Conservation (phyloP, 2,329 filamentous ascomycete species). For the Tolypocladium album region DNA sequence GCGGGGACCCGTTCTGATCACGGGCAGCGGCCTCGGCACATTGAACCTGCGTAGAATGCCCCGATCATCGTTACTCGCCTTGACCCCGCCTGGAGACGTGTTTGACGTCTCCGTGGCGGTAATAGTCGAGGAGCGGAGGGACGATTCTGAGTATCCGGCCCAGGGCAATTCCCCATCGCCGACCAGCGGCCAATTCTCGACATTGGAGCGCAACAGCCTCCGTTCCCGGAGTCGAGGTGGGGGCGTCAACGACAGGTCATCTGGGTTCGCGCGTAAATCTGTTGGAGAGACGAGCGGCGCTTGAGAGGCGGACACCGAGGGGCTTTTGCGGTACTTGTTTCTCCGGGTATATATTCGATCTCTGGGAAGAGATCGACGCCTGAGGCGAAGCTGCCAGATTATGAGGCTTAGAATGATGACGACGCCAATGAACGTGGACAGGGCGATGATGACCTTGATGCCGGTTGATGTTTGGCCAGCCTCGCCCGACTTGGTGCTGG, state of each 20-base stretch:
- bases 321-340: not conserved
- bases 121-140: not conserved
- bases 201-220: constrained; percentile 24
- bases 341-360: not conserved
- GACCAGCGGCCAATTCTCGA: not conserved
- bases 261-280: constrained; percentile 12
- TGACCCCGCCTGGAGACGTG: not conserved
- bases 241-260: constrained; percentile 25
- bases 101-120: not conserved
- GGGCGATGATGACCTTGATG: constrained; percentile 32
- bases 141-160: not conserved
- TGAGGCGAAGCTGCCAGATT: constrained; percentile 23
- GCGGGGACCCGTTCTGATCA: not conserved
- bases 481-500: not conserved
- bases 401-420: constrained; percentile 23
- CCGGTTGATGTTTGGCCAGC: constrained; percentile 20
- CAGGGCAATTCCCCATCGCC: not conserved
- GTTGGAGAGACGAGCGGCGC: constrained; percentile 31
- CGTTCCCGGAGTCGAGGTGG: constrained; percentile 38
- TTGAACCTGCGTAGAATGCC: not conserved
- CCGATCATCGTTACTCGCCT: not conserved
- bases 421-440: constrained; percentile 28
- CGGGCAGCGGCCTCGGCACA: not conserved
- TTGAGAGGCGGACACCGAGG: constrained; percentile 17
- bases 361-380: constrained; percentile 1